Percentiles rank a stretch among this genome's conserved stretches.
Evolutionary conservation across 495 filamentous ascomycete species (phyloP).

Genomic region (Talaromyces proteolyticus): DNA sequence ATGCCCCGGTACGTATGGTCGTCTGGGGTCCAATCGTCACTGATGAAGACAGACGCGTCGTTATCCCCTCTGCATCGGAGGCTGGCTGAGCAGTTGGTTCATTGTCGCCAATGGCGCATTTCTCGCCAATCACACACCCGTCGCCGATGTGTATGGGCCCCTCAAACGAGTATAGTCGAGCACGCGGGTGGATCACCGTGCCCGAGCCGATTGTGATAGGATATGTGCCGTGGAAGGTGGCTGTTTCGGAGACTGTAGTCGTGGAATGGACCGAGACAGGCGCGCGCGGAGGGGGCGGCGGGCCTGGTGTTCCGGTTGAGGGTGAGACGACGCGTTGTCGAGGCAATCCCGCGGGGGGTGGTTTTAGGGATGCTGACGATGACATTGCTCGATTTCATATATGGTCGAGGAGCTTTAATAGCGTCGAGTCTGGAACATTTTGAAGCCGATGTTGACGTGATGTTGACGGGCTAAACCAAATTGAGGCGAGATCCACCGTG

Average conservation of each 20-base stretch:
- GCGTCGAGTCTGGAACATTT: background rate
- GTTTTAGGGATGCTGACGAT: slow-evolving; percentile 16
- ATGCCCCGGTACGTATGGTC: slow-evolving; percentile 26
- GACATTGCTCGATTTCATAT: background rate
- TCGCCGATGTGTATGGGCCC: slow-evolving; percentile 70
- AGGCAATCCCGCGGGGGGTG: slow-evolving; percentile 11
- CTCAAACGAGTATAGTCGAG: slow-evolving; percentile 58
- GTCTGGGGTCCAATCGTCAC: slow-evolving; percentile 29
- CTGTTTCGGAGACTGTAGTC: slow-evolving; percentile 71
- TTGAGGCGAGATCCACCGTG: background rate
- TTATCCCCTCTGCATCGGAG: slow-evolving; percentile 4
- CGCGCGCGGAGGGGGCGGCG: slow-evolving; percentile 32
- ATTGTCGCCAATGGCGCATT: slow-evolving; percentile 49
- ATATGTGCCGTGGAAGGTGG: slow-evolving; percentile 63
- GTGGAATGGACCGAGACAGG: slow-evolving; percentile 64
- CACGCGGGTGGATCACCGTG: slow-evolving; percentile 78
- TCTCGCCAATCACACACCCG: slow-evolving; percentile 72
- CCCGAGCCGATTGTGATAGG: slow-evolving; percentile 64
- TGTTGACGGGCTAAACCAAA: background rate
- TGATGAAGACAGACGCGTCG: slow-evolving; percentile 28
- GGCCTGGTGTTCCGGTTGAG: slow-evolving; percentile 12
- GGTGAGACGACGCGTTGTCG: slow-evolving; percentile 19
- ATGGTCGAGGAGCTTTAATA: background rate
- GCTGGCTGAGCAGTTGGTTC: slow-evolving; percentile 19
- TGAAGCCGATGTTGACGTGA: background rate